A percentile compares a stretch with the other conserved stretches of the same genome.
Conservation (phyloP, 371 early-diverging fungal species). For the Actinomortierella ambigua region DNA sequence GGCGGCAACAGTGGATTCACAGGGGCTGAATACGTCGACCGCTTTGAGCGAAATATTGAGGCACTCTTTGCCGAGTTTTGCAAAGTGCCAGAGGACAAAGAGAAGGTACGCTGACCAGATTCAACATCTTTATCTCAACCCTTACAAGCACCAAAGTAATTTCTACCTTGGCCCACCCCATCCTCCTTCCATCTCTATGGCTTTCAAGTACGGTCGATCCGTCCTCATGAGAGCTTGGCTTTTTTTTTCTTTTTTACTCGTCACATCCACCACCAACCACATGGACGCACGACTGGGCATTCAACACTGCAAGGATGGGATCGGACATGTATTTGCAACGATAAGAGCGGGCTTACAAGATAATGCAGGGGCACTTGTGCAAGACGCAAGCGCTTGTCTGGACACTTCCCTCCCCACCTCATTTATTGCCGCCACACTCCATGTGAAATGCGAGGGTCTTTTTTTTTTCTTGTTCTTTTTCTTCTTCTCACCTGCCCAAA, state of each 20-base stretch:
- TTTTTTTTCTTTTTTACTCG: no score
- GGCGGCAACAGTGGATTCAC: conserved; percentile 23
- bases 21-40: conserved; percentile 50
- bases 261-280: neutral
- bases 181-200: neutral
- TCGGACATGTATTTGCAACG: no score
- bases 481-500: no score
- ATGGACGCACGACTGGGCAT: no score
- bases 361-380: no score
- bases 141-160: neutral
- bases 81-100: conserved; percentile 55
- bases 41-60: conserved; percentile 64
- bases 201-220: no score
- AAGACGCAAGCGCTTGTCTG: no score
- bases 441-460: neutral
- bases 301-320: no score
- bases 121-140: neutral
- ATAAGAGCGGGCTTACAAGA: no score
- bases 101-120: conserved; percentile 38
- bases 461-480: neutral
- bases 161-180: neutral
- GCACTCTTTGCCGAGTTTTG: conserved; percentile 55
- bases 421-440: no score
- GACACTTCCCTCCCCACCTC: no score
- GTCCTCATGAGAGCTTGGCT: no score